Evolutionary conservation across 2,329 filamentous ascomycete genomes (phyloP).

Genomic region (Neofusicoccum parvum): DNA sequence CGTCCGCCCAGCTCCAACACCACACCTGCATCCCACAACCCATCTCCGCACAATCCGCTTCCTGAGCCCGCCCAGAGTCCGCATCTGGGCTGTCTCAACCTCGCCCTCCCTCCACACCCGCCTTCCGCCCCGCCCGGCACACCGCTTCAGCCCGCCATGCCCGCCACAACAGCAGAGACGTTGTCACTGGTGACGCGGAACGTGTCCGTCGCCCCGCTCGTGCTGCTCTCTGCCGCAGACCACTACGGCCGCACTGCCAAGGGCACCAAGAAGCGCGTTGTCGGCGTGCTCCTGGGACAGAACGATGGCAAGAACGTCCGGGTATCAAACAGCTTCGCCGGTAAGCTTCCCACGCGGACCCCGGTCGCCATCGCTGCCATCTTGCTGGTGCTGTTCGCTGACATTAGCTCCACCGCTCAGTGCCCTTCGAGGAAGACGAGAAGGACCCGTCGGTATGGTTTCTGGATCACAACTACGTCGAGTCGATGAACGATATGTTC

Average conservation of each 20-base stretch:
- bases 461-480: constrained; percentile 98
- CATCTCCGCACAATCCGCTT: constrained; percentile 3
- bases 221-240: constrained; percentile 96
- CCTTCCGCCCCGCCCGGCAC: background rate
- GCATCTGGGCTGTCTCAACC: background rate
- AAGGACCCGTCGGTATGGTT: constrained; percentile 99
- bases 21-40: background rate
- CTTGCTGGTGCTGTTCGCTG: constrained; percentile 24
- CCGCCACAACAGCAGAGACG: constrained; percentile 94
- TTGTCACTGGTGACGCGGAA: constrained; percentile 91
- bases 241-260: constrained; percentile 95
- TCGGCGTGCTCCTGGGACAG: constrained; percentile 91
- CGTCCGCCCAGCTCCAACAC: constrained; percentile 18
- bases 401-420: constrained; percentile 50
- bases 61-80: background rate
- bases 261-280: constrained; percentile 84
- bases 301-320: constrained; percentile 95
- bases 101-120: background rate
- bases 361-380: background rate
- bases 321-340: constrained; percentile 98
- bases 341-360: constrained; percentile 52
- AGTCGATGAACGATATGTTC: constrained; percentile 99
- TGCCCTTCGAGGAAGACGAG: constrained; percentile 98
- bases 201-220: constrained; percentile 95
- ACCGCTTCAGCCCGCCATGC: constrained; percentile 64